A percentile compares a stretch with the other conserved stretches of the same genome.
Conservation (phyloP, 495 filamentous ascomycete genomes). For the Talaromyces thailandensis region DNA sequence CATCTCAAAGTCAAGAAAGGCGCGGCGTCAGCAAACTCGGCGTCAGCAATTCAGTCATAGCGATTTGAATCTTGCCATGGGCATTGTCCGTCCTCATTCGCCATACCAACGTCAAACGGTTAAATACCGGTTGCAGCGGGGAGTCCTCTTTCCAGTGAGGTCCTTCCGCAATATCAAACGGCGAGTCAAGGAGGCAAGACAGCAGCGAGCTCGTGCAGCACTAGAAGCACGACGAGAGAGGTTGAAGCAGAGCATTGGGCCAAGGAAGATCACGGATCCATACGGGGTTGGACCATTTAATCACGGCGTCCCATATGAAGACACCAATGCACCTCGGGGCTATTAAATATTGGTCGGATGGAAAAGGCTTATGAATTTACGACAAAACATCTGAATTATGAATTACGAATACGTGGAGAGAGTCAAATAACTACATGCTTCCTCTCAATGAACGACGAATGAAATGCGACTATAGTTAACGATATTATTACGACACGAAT, state of each 20-base stretch:
- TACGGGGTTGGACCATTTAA: conserved; percentile 2
- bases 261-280: conserved; percentile 1
- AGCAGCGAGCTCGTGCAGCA: conserved; percentile 44
- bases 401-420: not conserved
- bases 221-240: conserved; percentile 54
- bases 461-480: not conserved
- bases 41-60: conserved; percentile 2
- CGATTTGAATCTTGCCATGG: not conserved
- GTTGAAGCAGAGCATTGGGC: conserved; percentile 59
- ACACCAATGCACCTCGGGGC: not conserved
- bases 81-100: conserved; percentile 7
- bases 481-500: conserved; percentile 1
- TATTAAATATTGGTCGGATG: not conserved
- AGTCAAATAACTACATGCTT: not conserved
- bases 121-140: conserved; percentile 28
- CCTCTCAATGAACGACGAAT: not conserved
- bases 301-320: not conserved
- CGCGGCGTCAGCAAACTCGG: conserved; percentile 14
- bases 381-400: not conserved
- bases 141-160: conserved; percentile 44
- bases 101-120: conserved; percentile 23
- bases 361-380: not conserved
- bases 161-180: conserved; percentile 42
- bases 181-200: conserved; percentile 48
- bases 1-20: conserved; percentile 28